Percentiles rank a stretch among this genome's conserved stretches.
These are phyloP conservation scores for Mortierella alpina DNA, from an alignment of 192 early-diverging fungal genomes.

Conservation along the genomic window DNA sequence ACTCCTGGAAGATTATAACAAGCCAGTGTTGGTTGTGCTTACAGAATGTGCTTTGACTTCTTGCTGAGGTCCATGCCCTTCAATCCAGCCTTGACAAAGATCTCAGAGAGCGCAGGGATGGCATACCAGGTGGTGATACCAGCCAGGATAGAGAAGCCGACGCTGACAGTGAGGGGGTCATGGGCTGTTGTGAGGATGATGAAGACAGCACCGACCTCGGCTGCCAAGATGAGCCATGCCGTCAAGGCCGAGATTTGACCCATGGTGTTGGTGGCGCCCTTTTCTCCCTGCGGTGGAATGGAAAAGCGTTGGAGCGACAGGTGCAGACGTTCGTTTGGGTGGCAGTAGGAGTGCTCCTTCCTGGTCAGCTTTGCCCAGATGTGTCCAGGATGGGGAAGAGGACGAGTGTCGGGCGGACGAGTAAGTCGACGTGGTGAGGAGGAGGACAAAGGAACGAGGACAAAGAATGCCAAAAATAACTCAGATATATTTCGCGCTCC, in stretches of 20 bases:
- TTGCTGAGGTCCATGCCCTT: conserved; percentile 88
- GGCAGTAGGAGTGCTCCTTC: no score
- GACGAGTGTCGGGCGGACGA: no score
- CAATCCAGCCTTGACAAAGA: conserved; percentile 83
- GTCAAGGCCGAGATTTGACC: conserved; percentile 40
- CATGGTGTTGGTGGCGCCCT: conserved; percentile 5
- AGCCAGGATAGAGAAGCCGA: conserved; percentile 76
- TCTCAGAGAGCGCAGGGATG: conserved; percentile 70
- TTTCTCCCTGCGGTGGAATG: no score
- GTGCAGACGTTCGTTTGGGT: no score
- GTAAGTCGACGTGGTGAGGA: no score
- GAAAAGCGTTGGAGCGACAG: no score
- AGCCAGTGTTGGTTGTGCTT: not conserved
- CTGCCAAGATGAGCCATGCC: conserved; percentile 36
- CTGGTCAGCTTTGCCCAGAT: no score
- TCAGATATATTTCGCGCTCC: no score
- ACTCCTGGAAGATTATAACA: not conserved
- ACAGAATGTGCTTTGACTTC: conserved; percentile 77
- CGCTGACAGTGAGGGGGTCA: conserved; percentile 79
- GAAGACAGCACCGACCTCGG: conserved; percentile 51
- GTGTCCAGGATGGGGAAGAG: no score
- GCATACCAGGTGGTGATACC: conserved; percentile 77
- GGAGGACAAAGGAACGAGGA: no score
- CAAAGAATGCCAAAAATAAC: no score
- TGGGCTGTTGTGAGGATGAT: conserved; percentile 69